Evolutionary conservation across 2,329 filamentous ascomycete species (phyloP), one percentile per base, ranked within the genome.

Genomic region (Fusarium nelsonii): DNA sequence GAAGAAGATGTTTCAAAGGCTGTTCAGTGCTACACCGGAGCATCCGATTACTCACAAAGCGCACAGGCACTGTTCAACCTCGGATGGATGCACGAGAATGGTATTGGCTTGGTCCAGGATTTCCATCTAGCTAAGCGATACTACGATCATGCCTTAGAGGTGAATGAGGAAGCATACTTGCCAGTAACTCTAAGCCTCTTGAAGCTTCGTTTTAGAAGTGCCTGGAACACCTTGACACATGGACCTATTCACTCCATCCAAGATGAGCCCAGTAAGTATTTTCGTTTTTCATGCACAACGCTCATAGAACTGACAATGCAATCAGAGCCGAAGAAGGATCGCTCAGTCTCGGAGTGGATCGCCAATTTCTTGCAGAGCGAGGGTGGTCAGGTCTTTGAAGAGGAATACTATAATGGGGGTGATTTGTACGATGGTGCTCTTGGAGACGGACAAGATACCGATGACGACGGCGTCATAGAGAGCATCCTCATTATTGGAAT

Each of bases 41-140:
- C 96, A 2, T 94, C 94, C 0, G 96, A 99, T 76, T 94, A 92
- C 63, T 90, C 95, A 72, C 91, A 94, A 76, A 97, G 93, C 73
- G 96, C 95, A 4, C 97, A 99, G 80, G 96, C 97, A 15, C 88
- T 97, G 59, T 99, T 94, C 88, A 98, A 99, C 74, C 84, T 99
- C 15, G 97, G 96, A 7, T 99, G 96, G 96, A 98, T 99, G 95
- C 94, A 99, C 76, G 96, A 99, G 80, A 97, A 98, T 75, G 96
- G 96, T 9, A 85, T 98, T 50, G 93, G 94, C 3, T 87, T 98
- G 20, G 91, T 92, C 56, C 96, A 99, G 77, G 96, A 99, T 77
- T 99, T 97, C 78, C 96, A 99, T 76, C 89, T 99, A 58, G 96
- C 97, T 3, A 99, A 99, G 81, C 86, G 96, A 55, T 97, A 94